Base-by-base conservation (phyloP, 306 rosid genomes). In the Ochetophila trinervis region DNA sequence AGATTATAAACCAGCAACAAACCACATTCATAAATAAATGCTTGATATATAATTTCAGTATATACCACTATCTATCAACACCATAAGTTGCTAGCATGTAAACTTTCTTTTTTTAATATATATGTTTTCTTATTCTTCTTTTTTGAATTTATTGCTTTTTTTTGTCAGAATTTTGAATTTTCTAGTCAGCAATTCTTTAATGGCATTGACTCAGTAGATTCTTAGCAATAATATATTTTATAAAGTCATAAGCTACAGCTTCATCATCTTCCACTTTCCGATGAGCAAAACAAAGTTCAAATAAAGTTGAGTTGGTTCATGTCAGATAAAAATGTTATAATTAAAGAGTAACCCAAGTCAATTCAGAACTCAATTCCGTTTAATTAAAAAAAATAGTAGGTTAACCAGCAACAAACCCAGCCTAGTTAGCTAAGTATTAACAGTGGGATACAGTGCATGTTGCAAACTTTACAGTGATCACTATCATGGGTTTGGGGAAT, bases 231-330 rank as follows among this genome's bases (percentile, higher is more conserved):
- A 36, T 14, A 9, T 15, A 5, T 32, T 17, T 36, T 17, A 52
- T 57, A 47, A 14, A 70, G 69, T 40, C 70, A 59, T 53, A 73
- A 70, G 74, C 75, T 65, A 53, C 62, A 35, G 84, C 75, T 67
- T 78, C 52, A 76, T 76, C 86, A 78, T 67, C 23, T 71, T 67
- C 83, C 84, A 78, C 82, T 55, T 68, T 72, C 73, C 47, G 42
- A 64, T 53, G 42, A 64, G 50, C 55, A 45, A 64, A 34, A 21
- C 51, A 60, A 60, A 20, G 15, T 20, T 55, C 66, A 62, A 75
- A 61, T 35, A 67, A 68, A 57, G 40, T 62, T 60, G 57, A 30
- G n/a, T n/a, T n/a, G 71, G 55, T 57, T 18, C 18, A 60, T 36
- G 64, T 51, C 23, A 36, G 18, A 15, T 3, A 61, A 42, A 40